phyloP scores from a whole-genome alignment of 805 yeast genomes.

The Candida vartiovaarae region DNA sequence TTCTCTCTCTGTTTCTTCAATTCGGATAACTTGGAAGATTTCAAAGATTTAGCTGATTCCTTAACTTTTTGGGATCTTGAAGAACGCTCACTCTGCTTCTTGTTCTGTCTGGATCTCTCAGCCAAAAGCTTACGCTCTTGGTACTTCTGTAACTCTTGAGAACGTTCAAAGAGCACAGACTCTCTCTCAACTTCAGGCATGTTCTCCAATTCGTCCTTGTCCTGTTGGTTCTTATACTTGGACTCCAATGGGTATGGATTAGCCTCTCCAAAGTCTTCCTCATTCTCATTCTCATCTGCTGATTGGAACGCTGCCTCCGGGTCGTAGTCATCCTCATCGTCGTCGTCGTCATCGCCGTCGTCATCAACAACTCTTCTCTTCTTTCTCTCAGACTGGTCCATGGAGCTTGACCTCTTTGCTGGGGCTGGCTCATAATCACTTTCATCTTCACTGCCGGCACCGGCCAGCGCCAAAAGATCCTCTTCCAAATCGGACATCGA shows the following conservation, averaged over 20 bases:
- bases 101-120: conserved; percentile 64
- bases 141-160: conserved; percentile 84
- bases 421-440: conserved; percentile 29
- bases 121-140: conserved; percentile 80
- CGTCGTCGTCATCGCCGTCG: conserved; percentile 24
- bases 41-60: conserved; percentile 28
- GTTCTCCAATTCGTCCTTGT: conserved; percentile 51
- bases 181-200: conserved; percentile 94
- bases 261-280: conserved; percentile 32
- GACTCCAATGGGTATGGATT: conserved; percentile 95
- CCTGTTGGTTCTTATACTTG: conserved; percentile 77
- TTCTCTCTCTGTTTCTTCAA: conserved; percentile 71
- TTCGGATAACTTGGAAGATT: conserved; percentile 55
- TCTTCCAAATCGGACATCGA: conserved; percentile 65
- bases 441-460: conserved; percentile 33
- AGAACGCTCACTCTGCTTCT: conserved; percentile 32
- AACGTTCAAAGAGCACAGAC: conserved; percentile 82
- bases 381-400: conserved; percentile 14
- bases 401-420: conserved; percentile 14
- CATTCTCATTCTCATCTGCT: conserved; percentile 29
- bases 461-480: conserved; percentile 94
- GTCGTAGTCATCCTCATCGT: conserved; percentile 36
- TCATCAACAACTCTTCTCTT: conserved; percentile 21
- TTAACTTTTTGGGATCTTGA: conserved; percentile 23
- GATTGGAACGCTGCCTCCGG: conserved; percentile 27